Evolutionary conservation across 2,329 filamentous ascomycete species (phyloP).

Genomic region (Colletotrichum sp.): DNA sequence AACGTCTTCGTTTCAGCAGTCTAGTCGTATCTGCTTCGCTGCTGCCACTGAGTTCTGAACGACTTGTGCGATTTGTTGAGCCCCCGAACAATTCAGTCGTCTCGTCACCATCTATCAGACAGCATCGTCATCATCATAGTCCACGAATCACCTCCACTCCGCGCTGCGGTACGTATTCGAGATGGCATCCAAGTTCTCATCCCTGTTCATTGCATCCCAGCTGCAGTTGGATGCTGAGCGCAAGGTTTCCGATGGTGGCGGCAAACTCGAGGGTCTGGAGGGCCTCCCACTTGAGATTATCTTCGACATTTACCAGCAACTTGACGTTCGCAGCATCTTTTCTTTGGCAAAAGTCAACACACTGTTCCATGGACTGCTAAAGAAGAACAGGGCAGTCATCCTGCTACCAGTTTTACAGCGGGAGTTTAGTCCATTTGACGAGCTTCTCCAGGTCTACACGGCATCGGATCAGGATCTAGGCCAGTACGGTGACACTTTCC

Average conservation of each 20-base stretch:
- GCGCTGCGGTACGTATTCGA: background rate
- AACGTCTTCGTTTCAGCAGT: background rate
- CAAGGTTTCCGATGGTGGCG: background rate
- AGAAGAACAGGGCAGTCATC: constrained; percentile 43
- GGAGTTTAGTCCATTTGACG: constrained; percentile 50
- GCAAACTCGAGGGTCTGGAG: constrained; percentile 26
- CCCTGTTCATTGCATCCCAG: background rate
- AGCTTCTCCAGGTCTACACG: constrained; percentile 52
- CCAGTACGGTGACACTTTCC: constrained; percentile 36
- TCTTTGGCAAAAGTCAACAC: constrained; percentile 42
- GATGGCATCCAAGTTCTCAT: constrained; percentile 9
- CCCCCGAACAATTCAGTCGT: background rate
- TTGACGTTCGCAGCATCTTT: constrained; percentile 47
- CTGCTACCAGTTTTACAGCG: constrained; percentile 45
- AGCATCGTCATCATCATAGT: background rate
- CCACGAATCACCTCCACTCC: background rate
- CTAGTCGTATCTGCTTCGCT: background rate
- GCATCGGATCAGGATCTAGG: constrained; percentile 42
- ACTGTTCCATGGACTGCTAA: constrained; percentile 45
- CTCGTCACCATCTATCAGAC: background rate
- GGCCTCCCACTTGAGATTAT: constrained; percentile 51
- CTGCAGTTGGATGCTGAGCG: background rate
- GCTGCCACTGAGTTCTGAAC: background rate
- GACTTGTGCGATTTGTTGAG: background rate
- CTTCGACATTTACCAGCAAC: constrained; percentile 50